These are phyloP conservation scores for Aphanomyces cochlioides DNA, from an alignment of 352 stramenopile genomes.

Conservation along the genomic window DNA sequence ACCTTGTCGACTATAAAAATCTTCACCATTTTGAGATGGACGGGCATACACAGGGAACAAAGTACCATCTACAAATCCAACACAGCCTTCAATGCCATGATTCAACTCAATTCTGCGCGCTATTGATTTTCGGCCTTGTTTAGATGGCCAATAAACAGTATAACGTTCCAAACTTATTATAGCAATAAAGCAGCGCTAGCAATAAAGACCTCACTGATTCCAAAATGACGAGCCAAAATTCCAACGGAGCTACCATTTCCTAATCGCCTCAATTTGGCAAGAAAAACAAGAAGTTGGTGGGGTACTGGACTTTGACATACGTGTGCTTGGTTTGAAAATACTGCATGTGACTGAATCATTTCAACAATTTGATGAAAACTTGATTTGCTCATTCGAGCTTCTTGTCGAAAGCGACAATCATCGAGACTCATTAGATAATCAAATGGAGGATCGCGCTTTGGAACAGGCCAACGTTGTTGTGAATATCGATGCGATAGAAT, in stretches of 20 bases:
- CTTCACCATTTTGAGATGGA: slow-evolving; percentile 18
- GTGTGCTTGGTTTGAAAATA: neutral
- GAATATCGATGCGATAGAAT: no score
- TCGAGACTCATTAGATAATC: neutral
- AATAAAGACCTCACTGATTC: neutral
- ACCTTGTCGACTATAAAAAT: slow-evolving; percentile 15
- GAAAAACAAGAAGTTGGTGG: slow-evolving; percentile 10
- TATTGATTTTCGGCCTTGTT: neutral
- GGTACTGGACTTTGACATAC: neutral
- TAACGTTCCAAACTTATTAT: slow-evolving; percentile 5
- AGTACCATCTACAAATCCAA: slow-evolving; percentile 19
- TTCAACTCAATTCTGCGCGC: neutral
- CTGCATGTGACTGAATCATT: neutral
- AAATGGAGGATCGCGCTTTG: neutral
- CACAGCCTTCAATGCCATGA: slow-evolving; percentile 4
- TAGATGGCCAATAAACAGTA: slow-evolving; percentile 10
- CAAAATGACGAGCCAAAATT: slow-evolving; percentile 11
- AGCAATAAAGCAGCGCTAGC: neutral
- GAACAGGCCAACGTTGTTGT: neutral
- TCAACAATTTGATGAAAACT: neutral
- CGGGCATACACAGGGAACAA: slow-evolving; percentile 20
- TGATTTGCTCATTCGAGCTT: neutral
- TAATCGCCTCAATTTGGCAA: slow-evolving; percentile 5
- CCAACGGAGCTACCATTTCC: slow-evolving; percentile 14
- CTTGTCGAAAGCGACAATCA: neutral